These are phyloP conservation scores for Oryza australiensis DNA, from an alignment of 176 grass and related monocot genomes.

Conservation along the genomic window DNA sequence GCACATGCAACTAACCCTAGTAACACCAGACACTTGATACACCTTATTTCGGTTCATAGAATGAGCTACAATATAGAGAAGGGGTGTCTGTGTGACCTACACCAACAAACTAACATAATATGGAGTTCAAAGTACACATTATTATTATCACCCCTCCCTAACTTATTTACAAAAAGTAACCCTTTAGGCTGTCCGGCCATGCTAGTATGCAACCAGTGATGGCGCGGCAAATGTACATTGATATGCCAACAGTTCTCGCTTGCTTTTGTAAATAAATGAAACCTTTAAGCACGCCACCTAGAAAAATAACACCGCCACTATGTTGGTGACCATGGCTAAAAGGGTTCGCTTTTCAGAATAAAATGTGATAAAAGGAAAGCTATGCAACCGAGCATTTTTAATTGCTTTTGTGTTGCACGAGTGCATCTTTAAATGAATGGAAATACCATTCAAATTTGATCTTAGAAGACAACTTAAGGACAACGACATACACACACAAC, in stretches of 20 bases:
- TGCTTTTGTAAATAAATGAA: not conserved
- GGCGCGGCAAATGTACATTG: not conserved
- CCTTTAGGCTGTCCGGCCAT: not conserved
- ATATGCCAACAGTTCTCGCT: not conserved
- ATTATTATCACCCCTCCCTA: slow-evolving; percentile 12
- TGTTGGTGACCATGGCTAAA: not conserved
- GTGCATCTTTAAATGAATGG: slow-evolving; percentile 16
- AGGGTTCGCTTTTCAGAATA: not conserved
- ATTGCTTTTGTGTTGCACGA: not conserved
- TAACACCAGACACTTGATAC: slow-evolving; percentile 2
- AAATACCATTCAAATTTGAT: slow-evolving; percentile 8
- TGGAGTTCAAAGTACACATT: not conserved
- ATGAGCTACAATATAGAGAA: slow-evolving; percentile 24
- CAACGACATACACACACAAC: not conserved
- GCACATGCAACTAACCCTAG: not conserved
- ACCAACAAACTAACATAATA: slow-evolving; percentile 20
- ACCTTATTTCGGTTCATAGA: not conserved
- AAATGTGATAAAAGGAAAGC: not conserved
- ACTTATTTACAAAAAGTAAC: not conserved
- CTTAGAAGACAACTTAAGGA: not conserved
- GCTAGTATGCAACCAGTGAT: not conserved
- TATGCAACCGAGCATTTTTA: not conserved
- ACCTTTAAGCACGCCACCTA: not conserved
- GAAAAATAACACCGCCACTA: not conserved
- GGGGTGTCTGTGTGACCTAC: slow-evolving; percentile 6